A percentile compares a stretch with the other conserved stretches of the same genome.
phyloP scores from a whole-genome alignment of 148 eudicot genomes.

The Drosera capensis region DNA sequence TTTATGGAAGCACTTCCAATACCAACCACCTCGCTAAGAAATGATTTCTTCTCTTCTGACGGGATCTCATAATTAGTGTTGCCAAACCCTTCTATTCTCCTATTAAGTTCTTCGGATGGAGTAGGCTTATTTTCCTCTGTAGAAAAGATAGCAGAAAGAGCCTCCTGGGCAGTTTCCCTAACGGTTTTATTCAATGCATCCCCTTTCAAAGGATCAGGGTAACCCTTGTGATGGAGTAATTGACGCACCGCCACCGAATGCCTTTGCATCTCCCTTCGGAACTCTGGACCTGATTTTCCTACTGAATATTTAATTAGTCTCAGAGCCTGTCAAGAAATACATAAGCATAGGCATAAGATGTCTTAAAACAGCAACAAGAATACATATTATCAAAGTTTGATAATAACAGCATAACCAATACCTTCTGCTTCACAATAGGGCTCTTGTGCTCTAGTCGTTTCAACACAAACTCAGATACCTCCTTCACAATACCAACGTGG shows the following conservation, averaged over 20 bases:
- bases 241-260: constrained; percentile 85
- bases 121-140: constrained; percentile 62
- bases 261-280: constrained; percentile 96
- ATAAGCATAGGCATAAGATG: not conserved
- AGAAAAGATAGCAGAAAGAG: constrained; percentile 75
- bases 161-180: constrained; percentile 84
- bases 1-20: constrained; percentile 80
- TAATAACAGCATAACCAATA: constrained; percentile 1
- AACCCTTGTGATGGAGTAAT: constrained; percentile 79
- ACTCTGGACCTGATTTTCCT: constrained; percentile 79
- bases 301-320: constrained; percentile 85
- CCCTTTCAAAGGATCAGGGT: constrained; percentile 73
- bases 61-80: constrained; percentile 55
- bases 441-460: constrained; percentile 81
- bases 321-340: constrained; percentile 40
- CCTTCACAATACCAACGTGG: constrained; percentile 55
- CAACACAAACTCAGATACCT: constrained; percentile 61
- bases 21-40: constrained; percentile 81
- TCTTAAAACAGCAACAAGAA: not conserved
- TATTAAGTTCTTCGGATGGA: constrained; percentile 41
- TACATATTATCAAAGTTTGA: not conserved
- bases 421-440: constrained; percentile 90
- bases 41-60: constrained; percentile 67
- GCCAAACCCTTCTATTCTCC: constrained; percentile 89
- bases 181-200: constrained; percentile 90